Base-by-base conservation (phyloP, 495 filamentous ascomycete genomes). In the Rhypophila decipiens region DNA sequence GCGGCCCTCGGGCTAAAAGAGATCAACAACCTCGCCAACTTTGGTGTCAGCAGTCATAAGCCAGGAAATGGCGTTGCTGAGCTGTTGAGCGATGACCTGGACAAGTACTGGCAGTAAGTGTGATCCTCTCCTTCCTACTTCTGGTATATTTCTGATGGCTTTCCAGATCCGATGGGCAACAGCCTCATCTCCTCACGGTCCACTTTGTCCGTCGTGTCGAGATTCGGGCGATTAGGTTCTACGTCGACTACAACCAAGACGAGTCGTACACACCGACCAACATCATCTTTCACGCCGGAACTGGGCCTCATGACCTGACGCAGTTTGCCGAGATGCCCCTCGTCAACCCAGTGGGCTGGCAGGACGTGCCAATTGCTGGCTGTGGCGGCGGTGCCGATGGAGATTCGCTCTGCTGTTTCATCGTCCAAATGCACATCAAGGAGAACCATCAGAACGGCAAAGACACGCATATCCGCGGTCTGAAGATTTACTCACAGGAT, bases 371-470 rank as follows among this genome's bases (percentile, higher is more conserved):
- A 11, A 74, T 96, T 33, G 74, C 77, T 12, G 82, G 83, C 21
- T 87, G 88, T 2, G 73, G 70, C n/a, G 72, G 74, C n/a, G 75
- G 76, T 1, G 58, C 61, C 1, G 76, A 80, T 21, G 83, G 80
- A 0, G 81, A 81, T 62, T 85, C 88, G 5, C 77, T 96, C 23
- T 79, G 87, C 50, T 87, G 84, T 29, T 94, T 86, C 69, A 78
- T 97, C 37, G 73, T 96, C 11, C 89, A 96, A 63, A 81, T 97
- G 42, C 78, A 80, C 42, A 77, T 98, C 52, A 76, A 88, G 47
- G 94, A 96, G 69, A 98, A 98, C 56, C 93, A 98, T 67, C 93
- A 98, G 72, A 98, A 98, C 65, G 93, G 93, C 46, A 98, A 98
- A 62, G 93, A 98, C 64, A 98, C 93, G 3, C 93, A 98, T 75